Evolutionary conservation across 1,139 yeast species (phyloP), one percentile per base, ranked within the genome.

Genomic region (Geotrichum siamense): DNA sequence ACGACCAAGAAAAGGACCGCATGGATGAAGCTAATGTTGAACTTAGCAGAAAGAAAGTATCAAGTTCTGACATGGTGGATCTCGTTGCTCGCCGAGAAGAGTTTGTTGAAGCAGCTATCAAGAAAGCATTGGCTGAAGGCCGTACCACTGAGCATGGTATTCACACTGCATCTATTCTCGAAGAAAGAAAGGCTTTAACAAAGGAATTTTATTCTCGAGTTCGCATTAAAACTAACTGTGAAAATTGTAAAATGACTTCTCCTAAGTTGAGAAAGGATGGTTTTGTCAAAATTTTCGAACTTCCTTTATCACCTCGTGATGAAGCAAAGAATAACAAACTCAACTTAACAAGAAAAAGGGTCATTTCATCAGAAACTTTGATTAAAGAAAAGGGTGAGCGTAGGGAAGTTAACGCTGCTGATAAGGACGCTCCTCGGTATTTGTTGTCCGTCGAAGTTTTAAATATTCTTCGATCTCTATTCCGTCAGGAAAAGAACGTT

Each of bases 261-360:
- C 97, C 98, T 45, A 72, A 81, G 35, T 91, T 81, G 71, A 78
- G 98, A 69, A 91, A 89, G 60, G 98, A 93, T 62, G 98, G 98
- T 0, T 83, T 79, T 60, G 77, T 91, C 48, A 93, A 93, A 69
- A 78, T 93, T 51, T 93, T 93, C 56, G 97, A 91, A 67, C 80
- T 80, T 53, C 79, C 94, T 5, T 72, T 93, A 56, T 75, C 75
- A 43, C 95, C 84, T 41, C 85, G 85, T 63, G 96, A 89, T 61
- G 48, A 54, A 10, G 71, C 82, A 48, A 81, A 82, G 64, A 91
- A 91, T 68, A 43, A 40, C 29, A 28, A 39, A 16, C 40, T 35
- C 15, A 37, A 44, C 9, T 25, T 42, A 13, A 23, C 39, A 2
- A 71, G 93, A 61, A 79, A 84, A 52, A 84, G 81, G 63, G 67